phyloP scores from a whole-genome alignment of 2,329 filamentous ascomycete genomes.

The Ophiostoma sp. region DNA sequence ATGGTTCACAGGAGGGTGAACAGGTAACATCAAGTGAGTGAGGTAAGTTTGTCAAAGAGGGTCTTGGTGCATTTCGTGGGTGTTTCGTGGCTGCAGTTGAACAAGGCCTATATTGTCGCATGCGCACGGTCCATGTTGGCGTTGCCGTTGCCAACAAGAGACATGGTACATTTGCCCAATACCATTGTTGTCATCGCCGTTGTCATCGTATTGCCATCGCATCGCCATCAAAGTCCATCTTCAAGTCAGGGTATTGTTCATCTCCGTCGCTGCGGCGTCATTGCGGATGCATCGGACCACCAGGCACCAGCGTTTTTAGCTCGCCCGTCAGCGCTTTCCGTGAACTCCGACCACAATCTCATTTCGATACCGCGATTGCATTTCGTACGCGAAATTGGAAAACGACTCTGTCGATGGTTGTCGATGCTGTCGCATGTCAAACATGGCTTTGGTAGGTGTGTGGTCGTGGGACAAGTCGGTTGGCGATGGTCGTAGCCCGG shows the following conservation, averaged over 20 bases:
- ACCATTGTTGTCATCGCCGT: neutral
- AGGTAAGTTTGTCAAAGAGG: neutral
- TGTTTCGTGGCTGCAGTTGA: too few relatives aligned
- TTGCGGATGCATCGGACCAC: neutral
- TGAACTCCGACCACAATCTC: neutral
- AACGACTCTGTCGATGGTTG: neutral
- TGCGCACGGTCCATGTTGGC: neutral
- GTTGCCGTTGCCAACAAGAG: neutral
- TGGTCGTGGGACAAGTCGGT: neutral
- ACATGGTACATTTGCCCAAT: neutral
- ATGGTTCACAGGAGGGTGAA: neutral
- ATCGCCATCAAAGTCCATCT: neutral
- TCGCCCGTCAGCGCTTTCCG: neutral
- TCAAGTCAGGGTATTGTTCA: neutral
- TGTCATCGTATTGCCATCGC: neutral
- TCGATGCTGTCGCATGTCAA: neutral
- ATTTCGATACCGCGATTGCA: neutral
- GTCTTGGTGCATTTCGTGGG: neutral
- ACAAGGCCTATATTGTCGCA: neutral
- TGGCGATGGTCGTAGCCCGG: neutral
- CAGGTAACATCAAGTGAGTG: neutral
- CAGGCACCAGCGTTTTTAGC: slow-evolving; percentile 14
- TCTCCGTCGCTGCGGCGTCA: neutral
- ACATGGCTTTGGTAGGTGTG: neutral
- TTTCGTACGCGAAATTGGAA: neutral